Conservation (phyloP, 345 rosid genomes). For the Punica granatum region DNA sequence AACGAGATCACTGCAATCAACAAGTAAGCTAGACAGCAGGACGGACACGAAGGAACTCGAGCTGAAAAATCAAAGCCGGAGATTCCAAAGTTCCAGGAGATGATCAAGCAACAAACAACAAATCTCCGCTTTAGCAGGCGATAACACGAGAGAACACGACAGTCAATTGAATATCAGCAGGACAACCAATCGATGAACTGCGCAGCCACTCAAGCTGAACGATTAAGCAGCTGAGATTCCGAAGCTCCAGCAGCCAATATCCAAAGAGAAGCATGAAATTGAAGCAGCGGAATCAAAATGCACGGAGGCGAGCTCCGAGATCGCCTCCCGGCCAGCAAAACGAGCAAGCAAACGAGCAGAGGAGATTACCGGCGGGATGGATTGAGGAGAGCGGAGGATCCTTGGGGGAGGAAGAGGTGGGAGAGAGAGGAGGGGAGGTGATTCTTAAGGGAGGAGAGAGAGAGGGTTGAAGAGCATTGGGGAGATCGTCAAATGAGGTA, state of each 20-base stretch:
- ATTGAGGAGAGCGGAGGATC: background rate
- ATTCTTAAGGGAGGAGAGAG: background rate
- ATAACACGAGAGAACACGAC: background rate
- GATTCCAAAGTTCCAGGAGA: background rate
- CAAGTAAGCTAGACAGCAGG: background rate
- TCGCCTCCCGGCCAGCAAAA: background rate
- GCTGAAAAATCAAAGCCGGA: background rate
- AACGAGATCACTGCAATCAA: background rate
- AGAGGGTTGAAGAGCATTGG: conserved; percentile 27
- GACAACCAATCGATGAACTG: background rate
- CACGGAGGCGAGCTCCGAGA: too few relatives aligned
- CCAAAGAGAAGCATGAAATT: background rate
- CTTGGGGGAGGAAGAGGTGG: background rate
- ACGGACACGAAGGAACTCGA: background rate
- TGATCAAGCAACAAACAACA: background rate
- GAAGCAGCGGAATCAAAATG: background rate
- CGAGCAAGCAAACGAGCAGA: background rate
- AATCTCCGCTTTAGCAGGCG: background rate
- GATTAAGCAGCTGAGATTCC: background rate
- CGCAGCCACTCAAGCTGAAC: background rate
- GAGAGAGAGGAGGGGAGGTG: conserved; percentile 1
- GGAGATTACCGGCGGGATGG: conserved; percentile 4
- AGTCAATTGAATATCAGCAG: background rate
- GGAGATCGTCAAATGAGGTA: conserved; percentile 34
- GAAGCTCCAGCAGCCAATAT: background rate